Conservation (phyloP, 352 stramenopile species). For the Phytophthora niederhauseri region DNA sequence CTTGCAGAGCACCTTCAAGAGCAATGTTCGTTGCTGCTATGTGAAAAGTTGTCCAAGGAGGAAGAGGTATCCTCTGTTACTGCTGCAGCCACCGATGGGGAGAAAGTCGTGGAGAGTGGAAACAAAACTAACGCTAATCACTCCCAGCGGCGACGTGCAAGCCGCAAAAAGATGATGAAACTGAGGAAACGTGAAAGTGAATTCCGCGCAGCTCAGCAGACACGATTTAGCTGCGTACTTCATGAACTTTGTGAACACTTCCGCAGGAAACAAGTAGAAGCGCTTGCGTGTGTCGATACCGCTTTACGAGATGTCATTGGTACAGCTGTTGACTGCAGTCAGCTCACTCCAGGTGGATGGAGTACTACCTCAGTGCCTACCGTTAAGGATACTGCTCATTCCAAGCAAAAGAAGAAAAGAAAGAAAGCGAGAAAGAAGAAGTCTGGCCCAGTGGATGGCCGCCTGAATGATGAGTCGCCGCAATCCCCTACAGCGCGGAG, state of each 20-base stretch:
- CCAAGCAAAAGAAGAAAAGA: constrained; percentile 38
- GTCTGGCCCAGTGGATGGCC: no score
- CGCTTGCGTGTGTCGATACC: constrained; percentile 31
- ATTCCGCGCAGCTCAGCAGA: constrained; percentile 40
- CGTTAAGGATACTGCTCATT: constrained; percentile 1
- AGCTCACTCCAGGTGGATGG: constrained; percentile 27
- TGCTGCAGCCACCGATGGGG: background rate
- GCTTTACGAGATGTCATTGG: constrained; percentile 54
- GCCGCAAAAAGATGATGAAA: constrained; percentile 73
- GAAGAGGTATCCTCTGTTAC: constrained; percentile 27
- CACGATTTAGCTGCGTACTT: constrained; percentile 46
- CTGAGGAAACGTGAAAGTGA: constrained; percentile 55
- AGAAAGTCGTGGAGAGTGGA: background rate
- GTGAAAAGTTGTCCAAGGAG: constrained; percentile 54
- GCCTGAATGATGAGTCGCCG: background rate
- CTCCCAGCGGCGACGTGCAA: constrained; percentile 62
- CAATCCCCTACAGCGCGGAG: constrained; percentile 14
- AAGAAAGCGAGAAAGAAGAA: constrained; percentile 42
- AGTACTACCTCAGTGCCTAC: constrained; percentile 7
- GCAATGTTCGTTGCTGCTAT: constrained; percentile 71
- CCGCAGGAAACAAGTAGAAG: constrained; percentile 33
- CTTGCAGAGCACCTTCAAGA: constrained; percentile 77
- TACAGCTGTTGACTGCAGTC: constrained; percentile 26
- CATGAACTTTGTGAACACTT: constrained; percentile 47
- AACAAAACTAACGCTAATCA: constrained; percentile 32